Evolutionary conservation across 768 basidiomycete genomes (phyloP), one percentile per base, ranked within the genome.

Genomic region (Phanerochaete carnosa): DNA sequence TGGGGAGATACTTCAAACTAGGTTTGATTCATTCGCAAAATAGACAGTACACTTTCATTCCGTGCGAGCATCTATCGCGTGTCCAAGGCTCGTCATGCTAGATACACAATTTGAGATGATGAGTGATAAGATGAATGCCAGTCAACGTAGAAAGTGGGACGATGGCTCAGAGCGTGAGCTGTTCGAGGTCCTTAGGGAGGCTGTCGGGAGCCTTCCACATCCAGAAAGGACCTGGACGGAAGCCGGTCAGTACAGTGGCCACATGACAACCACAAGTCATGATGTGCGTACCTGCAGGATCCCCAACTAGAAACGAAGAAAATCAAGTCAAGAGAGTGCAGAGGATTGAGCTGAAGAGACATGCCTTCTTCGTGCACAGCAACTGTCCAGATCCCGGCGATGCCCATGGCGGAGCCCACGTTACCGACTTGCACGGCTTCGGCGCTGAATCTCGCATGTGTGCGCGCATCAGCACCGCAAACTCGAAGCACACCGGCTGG

Each of bases 311-410:
- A 26, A 57, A 45, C 50, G 51, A 28, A 46, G 7, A 26, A 29
- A n/a, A 29, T 28, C 16, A 23, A 60, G 56, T 52, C 15, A 30
- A 58, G 6, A 25, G 25, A 52, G 28, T 13, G 16, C 28, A 63
- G 65, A 45, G 45, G 25, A 53, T 50, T 16, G 4, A 28, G 22
- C 35, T 28, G 47, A 3, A 4, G 53, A 6, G 8, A 63, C 70
- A 22, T 59, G 84, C 85, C 82, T 60, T 76, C 77, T 56, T 83
- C 83, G 62, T 89, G 89, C 59, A 74, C 68, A 4, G 79, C 81
- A 1, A 86, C 84, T 5, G 84, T 83, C 89, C 89, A 92, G 8
- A 80, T 76, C 4, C 90, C 89, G 29, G 85, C 78, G 25, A 90
- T 75, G 6, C 90, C 90, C 46, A 79, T 79, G 12, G 85, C 85